These are phyloP conservation scores for Botrytis paeoniae DNA, from an alignment of 2,329 filamentous ascomycete species.

Conservation along the genomic window DNA sequence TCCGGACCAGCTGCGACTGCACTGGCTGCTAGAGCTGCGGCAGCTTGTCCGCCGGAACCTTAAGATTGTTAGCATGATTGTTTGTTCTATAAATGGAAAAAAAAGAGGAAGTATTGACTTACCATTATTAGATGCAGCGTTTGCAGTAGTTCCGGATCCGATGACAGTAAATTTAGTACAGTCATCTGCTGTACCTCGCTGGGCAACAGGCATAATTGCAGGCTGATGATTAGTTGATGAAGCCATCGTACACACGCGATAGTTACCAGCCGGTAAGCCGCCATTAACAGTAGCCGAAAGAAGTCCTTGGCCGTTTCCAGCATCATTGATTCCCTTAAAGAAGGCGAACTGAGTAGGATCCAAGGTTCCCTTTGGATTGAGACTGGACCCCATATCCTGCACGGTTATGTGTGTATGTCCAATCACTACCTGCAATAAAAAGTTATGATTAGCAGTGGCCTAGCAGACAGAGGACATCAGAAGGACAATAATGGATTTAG, in stretches of 20 bases:
- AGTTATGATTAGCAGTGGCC: not conserved
- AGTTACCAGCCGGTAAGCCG: constrained; percentile 44
- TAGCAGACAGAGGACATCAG: not conserved
- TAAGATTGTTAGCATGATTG: not conserved
- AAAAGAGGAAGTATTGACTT: not conserved
- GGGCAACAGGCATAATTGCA: constrained; percentile 45
- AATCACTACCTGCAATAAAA: constrained; percentile 32
- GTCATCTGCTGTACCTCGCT: constrained; percentile 46
- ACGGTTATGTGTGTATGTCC: constrained; percentile 43
- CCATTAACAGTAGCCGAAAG: constrained; percentile 40
- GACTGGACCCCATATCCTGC: constrained; percentile 39
- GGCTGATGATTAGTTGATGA: constrained; percentile 45
- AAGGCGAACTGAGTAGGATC: constrained; percentile 40
- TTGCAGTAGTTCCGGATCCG: constrained; percentile 24
- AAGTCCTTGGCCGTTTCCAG: constrained; percentile 41
- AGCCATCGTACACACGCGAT: constrained; percentile 45
- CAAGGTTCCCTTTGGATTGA: constrained; percentile 36
- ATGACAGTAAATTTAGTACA: constrained; percentile 46
- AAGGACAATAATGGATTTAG: no score
- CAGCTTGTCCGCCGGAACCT: constrained; percentile 22
- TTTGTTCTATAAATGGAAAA: not conserved
- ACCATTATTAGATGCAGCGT: constrained; percentile 25
- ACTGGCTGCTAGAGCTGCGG: constrained; percentile 22
- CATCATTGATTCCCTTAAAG: constrained; percentile 45
- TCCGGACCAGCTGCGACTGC: constrained; percentile 22